Evolutionary conservation across 1,139 yeast genomes (phyloP).

Genomic region (Hyphopichia pseudoburtonii): DNA sequence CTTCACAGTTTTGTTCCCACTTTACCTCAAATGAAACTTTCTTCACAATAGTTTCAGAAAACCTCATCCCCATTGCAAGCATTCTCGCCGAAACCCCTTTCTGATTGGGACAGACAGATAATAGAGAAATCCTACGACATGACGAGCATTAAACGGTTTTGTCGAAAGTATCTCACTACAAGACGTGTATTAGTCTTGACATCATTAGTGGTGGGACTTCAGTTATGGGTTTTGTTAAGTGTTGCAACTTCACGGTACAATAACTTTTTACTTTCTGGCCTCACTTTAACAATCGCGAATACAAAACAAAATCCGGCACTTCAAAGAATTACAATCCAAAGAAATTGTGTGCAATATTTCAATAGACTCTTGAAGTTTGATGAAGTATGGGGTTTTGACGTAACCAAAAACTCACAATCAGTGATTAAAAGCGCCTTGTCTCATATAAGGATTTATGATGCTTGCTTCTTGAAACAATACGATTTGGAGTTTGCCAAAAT

Average conservation of each 20-base stretch:
- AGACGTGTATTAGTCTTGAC: background rate
- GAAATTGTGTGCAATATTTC: slow-evolving; percentile 2
- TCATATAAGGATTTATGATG: slow-evolving; percentile 21
- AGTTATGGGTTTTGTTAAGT: background rate
- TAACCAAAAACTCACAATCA: background rate
- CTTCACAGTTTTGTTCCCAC: no score
- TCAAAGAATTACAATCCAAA: background rate
- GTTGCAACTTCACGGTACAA: background rate
- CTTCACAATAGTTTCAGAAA: no score
- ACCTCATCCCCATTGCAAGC: no score
- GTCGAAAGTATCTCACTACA: no score
- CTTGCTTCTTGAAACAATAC: slow-evolving; percentile 17
- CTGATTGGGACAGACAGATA: no score
- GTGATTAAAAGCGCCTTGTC: slow-evolving; percentile 2
- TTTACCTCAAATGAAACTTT: no score
- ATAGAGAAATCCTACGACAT: no score
- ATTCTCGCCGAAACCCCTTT: no score
- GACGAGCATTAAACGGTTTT: no score
- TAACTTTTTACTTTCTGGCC: no score
- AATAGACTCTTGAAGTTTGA: background rate
- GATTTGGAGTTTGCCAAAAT: background rate
- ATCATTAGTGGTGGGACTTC: background rate
- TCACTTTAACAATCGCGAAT: background rate
- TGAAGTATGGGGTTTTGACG: slow-evolving; percentile 3
- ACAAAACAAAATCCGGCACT: background rate